phyloP scores from a whole-genome alignment of 2,329 filamentous ascomycete species.

The Fusarium heterosporum region DNA sequence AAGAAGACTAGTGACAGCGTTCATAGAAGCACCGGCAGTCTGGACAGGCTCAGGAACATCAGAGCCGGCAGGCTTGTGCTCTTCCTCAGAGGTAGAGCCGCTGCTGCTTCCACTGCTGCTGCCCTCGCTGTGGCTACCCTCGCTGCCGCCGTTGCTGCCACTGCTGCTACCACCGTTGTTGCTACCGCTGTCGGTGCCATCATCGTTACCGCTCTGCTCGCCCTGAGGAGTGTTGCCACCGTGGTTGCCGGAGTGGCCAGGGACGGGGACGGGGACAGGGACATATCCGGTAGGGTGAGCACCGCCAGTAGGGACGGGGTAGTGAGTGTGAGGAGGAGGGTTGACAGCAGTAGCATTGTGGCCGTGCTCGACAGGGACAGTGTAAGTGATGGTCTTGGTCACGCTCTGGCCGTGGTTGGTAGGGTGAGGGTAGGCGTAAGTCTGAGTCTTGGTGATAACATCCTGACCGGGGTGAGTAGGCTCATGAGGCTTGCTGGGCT shows the following conservation, averaged over 20 bases:
- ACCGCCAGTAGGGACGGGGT: constrained; percentile 36
- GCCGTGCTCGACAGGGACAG: constrained; percentile 33
- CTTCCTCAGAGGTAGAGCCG: constrained; percentile 21
- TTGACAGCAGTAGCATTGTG: constrained; percentile 37
- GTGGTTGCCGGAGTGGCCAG: constrained; percentile 26
- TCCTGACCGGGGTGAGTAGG: constrained; percentile 36
- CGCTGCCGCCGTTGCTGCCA: not conserved
- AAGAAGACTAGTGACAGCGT: constrained; percentile 51
- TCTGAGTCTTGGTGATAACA: constrained; percentile 46
- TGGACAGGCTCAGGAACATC: constrained; percentile 35
- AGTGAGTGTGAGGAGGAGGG: constrained; percentile 38
- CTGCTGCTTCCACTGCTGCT: constrained; percentile 8
- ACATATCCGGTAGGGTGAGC: constrained; percentile 34
- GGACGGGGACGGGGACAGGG: constrained; percentile 14
- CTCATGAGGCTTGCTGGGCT: constrained; percentile 33
- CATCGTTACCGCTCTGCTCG: constrained; percentile 14
- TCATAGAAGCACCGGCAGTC: constrained; percentile 48
- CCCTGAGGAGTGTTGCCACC: constrained; percentile 37
- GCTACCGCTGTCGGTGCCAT: constrained; percentile 11
- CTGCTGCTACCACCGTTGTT: not conserved
- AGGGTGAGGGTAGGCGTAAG: constrained; percentile 45
- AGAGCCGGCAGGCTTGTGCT: constrained; percentile 29
- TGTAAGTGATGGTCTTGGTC: constrained; percentile 46
- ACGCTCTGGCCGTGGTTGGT: constrained; percentile 40
- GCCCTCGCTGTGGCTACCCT: not conserved